Evolutionary conservation across 2,329 filamentous ascomycete species (phyloP), one percentile per base, ranked within the genome.

Genomic region (Phoma sp.): DNA sequence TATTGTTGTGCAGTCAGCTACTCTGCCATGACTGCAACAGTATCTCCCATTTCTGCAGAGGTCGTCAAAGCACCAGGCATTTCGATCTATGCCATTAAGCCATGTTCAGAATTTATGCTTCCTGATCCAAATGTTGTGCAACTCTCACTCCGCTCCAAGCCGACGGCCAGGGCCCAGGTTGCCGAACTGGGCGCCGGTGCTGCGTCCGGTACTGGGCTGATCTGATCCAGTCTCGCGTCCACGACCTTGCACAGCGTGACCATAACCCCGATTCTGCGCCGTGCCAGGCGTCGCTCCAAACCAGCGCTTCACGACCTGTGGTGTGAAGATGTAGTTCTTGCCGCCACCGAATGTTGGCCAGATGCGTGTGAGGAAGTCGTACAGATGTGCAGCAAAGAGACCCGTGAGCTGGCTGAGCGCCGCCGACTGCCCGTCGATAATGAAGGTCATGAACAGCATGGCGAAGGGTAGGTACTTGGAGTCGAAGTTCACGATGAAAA

Each of bases 341-440:
- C 95, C 95, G 51, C 91, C 90, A 29, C 92, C 94, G 71, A 95
- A 95, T 51, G 90, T 86, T 5, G 95, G 95, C 82, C 92, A 98
- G 37, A 97, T 83, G 43, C 91, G 85, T 2, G 90, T 92, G 44
- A 97, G 76, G 71, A 98, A 99, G 73, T 98, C 91, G 76, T 92
- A 96, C 19, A 95, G 70, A 74, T 99, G 95, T 4, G 93, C 93
- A 12, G 93, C 91, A 38, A 96, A 62, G 10, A 99, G 81, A n/a
- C 95, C 95, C 31, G 85, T 90, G 4, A 86, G 75, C 69, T 96
- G 87, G 4, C 87, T 68, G 51, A 90, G 71, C 10, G 90, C 83
- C 17, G 77, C 77, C 3, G 74, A 63, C 32, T 82, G 81, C 10
- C 88, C 88, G 5, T 77, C 81, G 71, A 90, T 85, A 48, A 98